Conservation (phyloP, 1,284 basidiomycete species). For the Xerocomus nothofagi region DNA sequence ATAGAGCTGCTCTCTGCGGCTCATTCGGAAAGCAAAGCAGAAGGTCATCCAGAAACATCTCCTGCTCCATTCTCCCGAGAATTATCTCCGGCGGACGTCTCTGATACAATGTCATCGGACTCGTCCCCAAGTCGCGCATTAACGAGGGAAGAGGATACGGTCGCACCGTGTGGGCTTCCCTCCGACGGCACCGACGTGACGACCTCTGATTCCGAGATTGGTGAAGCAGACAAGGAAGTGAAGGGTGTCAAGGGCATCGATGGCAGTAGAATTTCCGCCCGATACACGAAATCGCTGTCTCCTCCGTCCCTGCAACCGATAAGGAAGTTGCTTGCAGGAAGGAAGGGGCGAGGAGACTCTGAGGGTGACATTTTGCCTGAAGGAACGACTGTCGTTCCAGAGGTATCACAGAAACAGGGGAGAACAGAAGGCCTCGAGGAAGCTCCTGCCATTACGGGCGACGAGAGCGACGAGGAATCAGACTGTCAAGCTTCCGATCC, state of each 20-base stretch:
- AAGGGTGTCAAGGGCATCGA: neutral
- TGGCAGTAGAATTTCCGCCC: constrained; percentile 1
- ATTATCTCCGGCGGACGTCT: neutral
- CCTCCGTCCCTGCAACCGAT: constrained; percentile 17
- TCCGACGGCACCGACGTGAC: constrained; percentile 2
- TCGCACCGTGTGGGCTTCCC: neutral
- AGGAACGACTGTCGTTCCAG: constrained; percentile 2
- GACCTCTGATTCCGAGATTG: constrained; percentile 13
- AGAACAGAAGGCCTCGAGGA: constrained; percentile 8
- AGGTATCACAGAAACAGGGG: constrained; percentile 9
- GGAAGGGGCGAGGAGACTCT: constrained; percentile 9
- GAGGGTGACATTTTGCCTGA: constrained; percentile 1
- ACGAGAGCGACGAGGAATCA: constrained; percentile 15
- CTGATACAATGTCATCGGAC: neutral
- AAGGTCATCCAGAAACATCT: neutral
- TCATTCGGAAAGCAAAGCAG: constrained; percentile 4
- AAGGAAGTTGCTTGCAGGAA: constrained; percentile 12
- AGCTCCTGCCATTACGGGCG: constrained; percentile 11
- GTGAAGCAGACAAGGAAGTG: constrained; percentile 1
- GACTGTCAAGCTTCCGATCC: constrained; percentile 20
- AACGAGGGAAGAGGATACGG: neutral
- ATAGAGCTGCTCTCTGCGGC: constrained; percentile 5
- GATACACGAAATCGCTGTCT: constrained; percentile 1
- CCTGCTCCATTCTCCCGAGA: neutral
- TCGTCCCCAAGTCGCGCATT: neutral